Percentiles rank a stretch among this genome's conserved stretches.
phyloP scores from a whole-genome alignment of 768 basidiomycete genomes.

The Mycena rosella region DNA sequence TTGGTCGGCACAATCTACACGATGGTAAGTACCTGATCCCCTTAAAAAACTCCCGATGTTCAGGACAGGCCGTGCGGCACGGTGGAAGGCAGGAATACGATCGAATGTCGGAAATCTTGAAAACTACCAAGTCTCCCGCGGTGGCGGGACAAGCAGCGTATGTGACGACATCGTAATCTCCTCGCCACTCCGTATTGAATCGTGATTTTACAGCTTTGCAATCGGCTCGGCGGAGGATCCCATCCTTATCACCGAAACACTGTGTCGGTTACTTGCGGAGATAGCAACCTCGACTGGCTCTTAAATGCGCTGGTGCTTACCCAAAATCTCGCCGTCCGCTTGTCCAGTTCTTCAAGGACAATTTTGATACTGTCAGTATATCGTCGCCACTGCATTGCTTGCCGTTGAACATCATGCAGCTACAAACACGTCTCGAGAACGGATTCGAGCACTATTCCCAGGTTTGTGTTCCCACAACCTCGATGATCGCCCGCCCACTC shows the following conservation, averaged over 20 bases:
- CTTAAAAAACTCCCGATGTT: neutral
- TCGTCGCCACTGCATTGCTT: too few relatives aligned
- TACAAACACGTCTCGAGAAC: slow-evolving; percentile 5
- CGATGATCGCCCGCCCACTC: too few relatives aligned
- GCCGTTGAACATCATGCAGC: neutral
- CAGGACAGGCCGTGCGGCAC: slow-evolving; percentile 60
- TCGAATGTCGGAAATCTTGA: slow-evolving; percentile 64
- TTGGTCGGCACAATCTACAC: slow-evolving; percentile 1
- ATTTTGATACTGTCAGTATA: slow-evolving; percentile 57
- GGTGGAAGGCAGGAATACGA: slow-evolving; percentile 70
- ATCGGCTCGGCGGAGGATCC: slow-evolving; percentile 60
- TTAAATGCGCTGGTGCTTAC: slow-evolving; percentile 58
- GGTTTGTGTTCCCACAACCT: neutral
- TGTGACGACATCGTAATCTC: neutral
- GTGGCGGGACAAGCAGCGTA: slow-evolving; percentile 65
- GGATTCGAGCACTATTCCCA: slow-evolving; percentile 19
- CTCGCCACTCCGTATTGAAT: too few relatives aligned
- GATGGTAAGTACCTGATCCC: neutral
- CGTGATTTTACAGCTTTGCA: slow-evolving; percentile 39
- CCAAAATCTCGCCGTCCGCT: slow-evolving; percentile 52
- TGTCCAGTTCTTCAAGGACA: slow-evolving; percentile 60
- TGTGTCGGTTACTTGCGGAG: slow-evolving; percentile 54
- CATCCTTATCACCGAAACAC: slow-evolving; percentile 59
- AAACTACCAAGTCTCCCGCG: slow-evolving; percentile 64
- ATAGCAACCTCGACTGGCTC: slow-evolving; percentile 56